A percentile compares a stretch with the other conserved stretches of the same genome.
These are phyloP conservation scores for Stachybotrys chartarum DNA, from an alignment of 2,329 filamentous ascomycete species.

Conservation along the genomic window DNA sequence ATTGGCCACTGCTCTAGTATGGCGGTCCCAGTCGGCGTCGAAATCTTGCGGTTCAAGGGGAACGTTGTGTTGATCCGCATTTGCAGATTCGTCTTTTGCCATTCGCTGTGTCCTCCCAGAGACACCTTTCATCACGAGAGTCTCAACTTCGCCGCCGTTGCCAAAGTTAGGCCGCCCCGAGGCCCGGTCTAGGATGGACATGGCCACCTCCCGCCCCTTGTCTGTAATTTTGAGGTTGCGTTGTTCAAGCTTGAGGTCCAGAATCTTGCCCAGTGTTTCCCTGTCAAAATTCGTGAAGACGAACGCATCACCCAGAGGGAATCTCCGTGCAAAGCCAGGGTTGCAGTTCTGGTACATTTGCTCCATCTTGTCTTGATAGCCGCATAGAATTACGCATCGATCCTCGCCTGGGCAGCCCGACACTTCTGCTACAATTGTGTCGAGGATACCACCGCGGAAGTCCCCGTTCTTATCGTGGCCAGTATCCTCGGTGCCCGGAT, in stretches of 20 bases:
- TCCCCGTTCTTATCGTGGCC: constrained; percentile 25
- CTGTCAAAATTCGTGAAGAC: constrained; percentile 62
- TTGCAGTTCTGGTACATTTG: constrained; percentile 68
- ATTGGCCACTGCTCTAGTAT: constrained; percentile 31
- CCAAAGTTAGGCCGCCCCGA: constrained; percentile 65
- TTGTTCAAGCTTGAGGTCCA: constrained; percentile 55
- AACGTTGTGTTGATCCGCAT: constrained; percentile 11
- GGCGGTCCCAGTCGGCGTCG: constrained; percentile 49
- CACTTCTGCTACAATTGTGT: constrained; percentile 68
- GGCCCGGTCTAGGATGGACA: constrained; percentile 52
- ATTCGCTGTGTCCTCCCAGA: constrained; percentile 14
- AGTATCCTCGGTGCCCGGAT: constrained; percentile 26
- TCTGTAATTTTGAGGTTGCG: constrained; percentile 47
- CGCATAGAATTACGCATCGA: constrained; percentile 64
- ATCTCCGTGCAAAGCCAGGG: constrained; percentile 60
- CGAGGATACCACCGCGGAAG: constrained; percentile 61
- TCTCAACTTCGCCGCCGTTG: constrained; percentile 70
- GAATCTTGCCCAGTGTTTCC: constrained; percentile 50
- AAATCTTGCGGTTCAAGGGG: constrained; percentile 37
- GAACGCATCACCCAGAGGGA: constrained; percentile 58
- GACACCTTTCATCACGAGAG: constrained; percentile 17
- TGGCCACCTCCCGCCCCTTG: constrained; percentile 45
- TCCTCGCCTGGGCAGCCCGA: constrained; percentile 65
- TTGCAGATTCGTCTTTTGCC: constrained; percentile 10
- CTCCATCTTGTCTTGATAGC: constrained; percentile 64